These are phyloP conservation scores for Cardamine occulta DNA, from an alignment of 345 rosid species.

Conservation along the genomic window DNA sequence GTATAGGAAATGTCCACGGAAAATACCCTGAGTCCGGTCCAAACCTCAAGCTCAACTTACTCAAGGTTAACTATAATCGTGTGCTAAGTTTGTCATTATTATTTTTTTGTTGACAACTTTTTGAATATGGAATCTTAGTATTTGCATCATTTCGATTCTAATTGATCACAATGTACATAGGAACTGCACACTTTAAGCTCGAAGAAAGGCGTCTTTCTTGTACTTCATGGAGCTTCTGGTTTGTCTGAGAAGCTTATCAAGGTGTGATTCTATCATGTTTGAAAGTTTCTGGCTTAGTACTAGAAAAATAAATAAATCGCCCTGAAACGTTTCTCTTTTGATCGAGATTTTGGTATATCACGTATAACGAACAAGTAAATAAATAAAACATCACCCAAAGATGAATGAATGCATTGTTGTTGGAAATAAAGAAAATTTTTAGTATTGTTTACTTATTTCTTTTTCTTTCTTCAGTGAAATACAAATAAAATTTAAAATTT, in stretches of 20 bases:
- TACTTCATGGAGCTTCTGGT: slow-evolving; percentile 98
- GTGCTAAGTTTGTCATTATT: slow-evolving; percentile 7
- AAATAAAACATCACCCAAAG: background rate
- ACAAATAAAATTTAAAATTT: background rate
- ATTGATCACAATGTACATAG: slow-evolving; percentile 45
- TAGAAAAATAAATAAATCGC: background rate
- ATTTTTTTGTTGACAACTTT: no score
- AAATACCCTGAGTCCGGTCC: slow-evolving; percentile 93
- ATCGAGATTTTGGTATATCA: slow-evolving; percentile 18
- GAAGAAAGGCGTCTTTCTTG: slow-evolving; percentile 80
- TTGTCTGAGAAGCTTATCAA: slow-evolving; percentile 68
- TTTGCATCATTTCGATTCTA: slow-evolving; percentile 12
- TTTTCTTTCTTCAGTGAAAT: background rate
- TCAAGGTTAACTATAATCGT: slow-evolving; percentile 55
- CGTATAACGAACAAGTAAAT: slow-evolving; percentile 19
- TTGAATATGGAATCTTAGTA: no score
- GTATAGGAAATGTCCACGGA: slow-evolving; percentile 98
- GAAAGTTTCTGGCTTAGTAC: background rate
- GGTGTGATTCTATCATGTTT: slow-evolving; percentile 48
- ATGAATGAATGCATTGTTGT: slow-evolving; percentile 12
- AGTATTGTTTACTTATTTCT: background rate
- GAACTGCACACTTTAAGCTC: slow-evolving; percentile 64
- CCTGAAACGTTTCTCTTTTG: background rate
- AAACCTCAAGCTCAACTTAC: slow-evolving; percentile 81
- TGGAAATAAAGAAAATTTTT: slow-evolving; percentile 12